phyloP scores from a whole-genome alignment of 2,329 filamentous ascomycete species.

The Diaporthe sp. region DNA sequence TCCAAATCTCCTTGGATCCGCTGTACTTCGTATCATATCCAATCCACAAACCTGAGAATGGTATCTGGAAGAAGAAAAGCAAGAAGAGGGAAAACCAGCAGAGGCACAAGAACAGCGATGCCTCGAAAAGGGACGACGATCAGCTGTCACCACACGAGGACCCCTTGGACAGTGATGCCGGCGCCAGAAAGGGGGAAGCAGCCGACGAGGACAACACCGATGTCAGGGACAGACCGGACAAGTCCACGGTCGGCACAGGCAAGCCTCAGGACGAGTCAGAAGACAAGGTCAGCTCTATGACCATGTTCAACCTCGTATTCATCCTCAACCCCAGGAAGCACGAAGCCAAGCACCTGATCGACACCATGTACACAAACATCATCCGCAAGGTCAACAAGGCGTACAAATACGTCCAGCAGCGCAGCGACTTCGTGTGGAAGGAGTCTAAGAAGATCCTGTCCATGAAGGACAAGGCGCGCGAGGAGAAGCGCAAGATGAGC shows the following conservation, averaged over 20 bases:
- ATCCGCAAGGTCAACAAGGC: conserved; percentile 94
- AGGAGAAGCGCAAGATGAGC: conserved; percentile 75
- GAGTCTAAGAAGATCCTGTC: conserved; percentile 87
- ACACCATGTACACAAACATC: conserved; percentile 86
- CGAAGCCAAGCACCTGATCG: conserved; percentile 81
- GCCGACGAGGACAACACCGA: conserved; percentile 50
- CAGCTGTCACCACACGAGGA: conserved; percentile 46
- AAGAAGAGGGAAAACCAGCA: conserved; percentile 55
- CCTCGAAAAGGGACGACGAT: conserved; percentile 49
- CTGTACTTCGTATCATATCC: conserved; percentile 87
- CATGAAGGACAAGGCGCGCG: conserved; percentile 85
- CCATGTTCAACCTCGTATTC: conserved; percentile 98
- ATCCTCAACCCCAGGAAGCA: conserved; percentile 85
- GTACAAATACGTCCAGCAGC: conserved; percentile 92
- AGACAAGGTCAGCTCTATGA: conserved; percentile 81
- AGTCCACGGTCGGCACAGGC: conserved; percentile 52
- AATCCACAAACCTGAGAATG: conserved; percentile 84
- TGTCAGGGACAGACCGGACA: conserved; percentile 47
- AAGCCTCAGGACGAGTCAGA: conserved; percentile 64
- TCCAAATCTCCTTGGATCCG: conserved; percentile 86
- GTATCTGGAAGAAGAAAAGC: conserved; percentile 79
- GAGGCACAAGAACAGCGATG: conserved; percentile 48
- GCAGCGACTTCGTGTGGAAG: conserved; percentile 90
- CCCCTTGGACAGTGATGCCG: conserved; percentile 43
- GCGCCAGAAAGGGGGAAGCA: conserved; percentile 44